A percentile compares a stretch with the other conserved stretches of the same genome.
Evolutionary conservation across 129 eudicot species (phyloP).

Genomic region (Sambucus nigra): DNA sequence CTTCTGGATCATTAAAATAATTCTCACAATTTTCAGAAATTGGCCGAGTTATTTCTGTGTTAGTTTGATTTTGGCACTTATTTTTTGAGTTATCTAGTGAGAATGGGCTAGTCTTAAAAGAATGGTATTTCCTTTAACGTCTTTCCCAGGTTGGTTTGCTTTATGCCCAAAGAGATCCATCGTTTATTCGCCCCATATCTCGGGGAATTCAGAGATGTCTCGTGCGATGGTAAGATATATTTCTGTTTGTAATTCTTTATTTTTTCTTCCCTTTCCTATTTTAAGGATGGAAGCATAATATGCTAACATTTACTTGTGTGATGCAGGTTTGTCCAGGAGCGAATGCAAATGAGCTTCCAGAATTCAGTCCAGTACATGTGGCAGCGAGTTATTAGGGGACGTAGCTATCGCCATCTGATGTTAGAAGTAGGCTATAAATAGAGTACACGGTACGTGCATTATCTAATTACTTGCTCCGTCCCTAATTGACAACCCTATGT

Average conservation of each 20-base stretch:
- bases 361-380: slow-evolving; percentile 38
- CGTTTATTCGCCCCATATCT: slow-evolving; percentile 74
- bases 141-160: slow-evolving; percentile 73
- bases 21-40: no score
- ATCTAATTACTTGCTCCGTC: not conserved
- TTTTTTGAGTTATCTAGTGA: not conserved
- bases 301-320: slow-evolving; percentile 17
- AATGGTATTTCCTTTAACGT: slow-evolving; percentile 1
- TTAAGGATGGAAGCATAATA: not conserved
- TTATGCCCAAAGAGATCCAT: slow-evolving; percentile 82
- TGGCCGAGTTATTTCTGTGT: not conserved
- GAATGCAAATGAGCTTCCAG: slow-evolving; percentile 34
- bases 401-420: slow-evolving; percentile 91
- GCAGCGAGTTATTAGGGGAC: slow-evolving; percentile 81
- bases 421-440: slow-evolving; percentile 62
- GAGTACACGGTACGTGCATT: slow-evolving; percentile 24
- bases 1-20: no score
- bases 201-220: slow-evolving; percentile 90
- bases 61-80: not conserved
- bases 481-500: no score
- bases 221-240: slow-evolving; percentile 74
- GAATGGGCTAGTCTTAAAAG: not conserved
- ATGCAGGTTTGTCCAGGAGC: slow-evolving; percentile 85
- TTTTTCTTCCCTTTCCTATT: no score
- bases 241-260: not conserved